Conservation (phyloP, 2,329 filamentous ascomycete genomes). For the Fusarium pilosicola region DNA sequence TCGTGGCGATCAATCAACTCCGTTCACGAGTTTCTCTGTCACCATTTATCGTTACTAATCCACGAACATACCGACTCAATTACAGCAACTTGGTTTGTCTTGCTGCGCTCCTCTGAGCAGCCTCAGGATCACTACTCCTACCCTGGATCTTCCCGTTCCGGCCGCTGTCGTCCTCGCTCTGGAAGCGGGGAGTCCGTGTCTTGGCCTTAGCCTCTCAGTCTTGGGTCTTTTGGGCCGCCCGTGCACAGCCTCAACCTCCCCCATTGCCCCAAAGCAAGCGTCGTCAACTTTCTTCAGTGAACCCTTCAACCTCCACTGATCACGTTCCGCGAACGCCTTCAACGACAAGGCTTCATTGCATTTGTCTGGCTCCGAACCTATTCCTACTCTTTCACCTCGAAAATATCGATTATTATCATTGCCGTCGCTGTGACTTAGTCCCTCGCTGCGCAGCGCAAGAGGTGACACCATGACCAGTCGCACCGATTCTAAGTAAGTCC, state of each 20-base stretch:
- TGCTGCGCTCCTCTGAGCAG: conserved; percentile 4
- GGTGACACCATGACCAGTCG: conserved; percentile 49
- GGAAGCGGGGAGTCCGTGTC: conserved; percentile 45
- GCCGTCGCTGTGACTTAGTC: conserved; percentile 40
- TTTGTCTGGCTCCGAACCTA: conserved; percentile 26
- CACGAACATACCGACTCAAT: not conserved
- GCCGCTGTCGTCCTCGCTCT: conserved; percentile 39
- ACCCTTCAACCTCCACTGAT: conserved; percentile 25
- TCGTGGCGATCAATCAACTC: conserved; percentile 17
- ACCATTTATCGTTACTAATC: not conserved
- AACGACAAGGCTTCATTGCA: conserved; percentile 32
- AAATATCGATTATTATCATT: conserved; percentile 28
- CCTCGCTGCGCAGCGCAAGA: conserved; percentile 43
- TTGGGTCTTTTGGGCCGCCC: conserved; percentile 42
- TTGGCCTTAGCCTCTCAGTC: conserved; percentile 8
- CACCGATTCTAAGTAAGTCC: conserved; percentile 51
- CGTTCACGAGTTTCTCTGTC: not conserved
- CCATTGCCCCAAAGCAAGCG: conserved; percentile 38
- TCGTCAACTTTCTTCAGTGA: conserved; percentile 43
- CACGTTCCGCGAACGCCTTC: conserved; percentile 24
- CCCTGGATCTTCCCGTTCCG: conserved; percentile 40
- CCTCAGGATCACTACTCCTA: not conserved
- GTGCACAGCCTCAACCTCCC: conserved; percentile 47
- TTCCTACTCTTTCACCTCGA: not conserved
- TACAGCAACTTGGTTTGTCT: not conserved